A percentile compares a stretch with the other conserved stretches of the same genome.
Evolutionary conservation across 75 land plant genomes (phyloP).

Genomic region (Sequoia sempervirens): DNA sequence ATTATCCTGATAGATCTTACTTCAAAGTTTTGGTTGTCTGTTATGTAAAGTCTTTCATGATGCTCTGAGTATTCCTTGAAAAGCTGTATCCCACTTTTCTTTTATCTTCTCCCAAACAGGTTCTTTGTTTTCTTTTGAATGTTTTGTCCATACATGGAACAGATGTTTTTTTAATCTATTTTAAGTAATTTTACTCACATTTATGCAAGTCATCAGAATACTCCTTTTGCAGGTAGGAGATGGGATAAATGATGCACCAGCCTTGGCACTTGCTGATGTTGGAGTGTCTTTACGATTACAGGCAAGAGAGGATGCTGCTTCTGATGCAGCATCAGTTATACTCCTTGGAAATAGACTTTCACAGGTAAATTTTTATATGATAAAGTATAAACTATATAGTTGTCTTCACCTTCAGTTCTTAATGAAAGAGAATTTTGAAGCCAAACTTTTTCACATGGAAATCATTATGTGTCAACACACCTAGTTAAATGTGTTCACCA

Average conservation of each 20-base stretch:
- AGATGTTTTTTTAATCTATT: no score
- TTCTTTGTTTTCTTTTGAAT: background rate
- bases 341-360: slow-evolving; percentile 88
- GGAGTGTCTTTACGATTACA: slow-evolving; percentile 88
- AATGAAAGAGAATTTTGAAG: background rate
- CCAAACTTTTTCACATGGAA: background rate
- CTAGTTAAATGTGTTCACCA: background rate
- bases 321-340: slow-evolving; percentile 92
- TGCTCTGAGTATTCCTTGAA: background rate
- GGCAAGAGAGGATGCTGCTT: slow-evolving; percentile 87
- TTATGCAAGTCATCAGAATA: background rate
- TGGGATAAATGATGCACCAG: slow-evolving; percentile 99
- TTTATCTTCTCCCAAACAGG: background rate
- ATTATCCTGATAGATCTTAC: background rate
- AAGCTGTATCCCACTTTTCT: background rate
- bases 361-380: slow-evolving; percentile 36
- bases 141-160: background rate
- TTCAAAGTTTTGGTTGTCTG: background rate
- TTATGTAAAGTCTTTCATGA: background rate
- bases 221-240: slow-evolving; percentile 69
- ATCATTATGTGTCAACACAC: background rate
- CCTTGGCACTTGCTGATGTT: slow-evolving; percentile 93
- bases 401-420: background rate
- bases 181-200: background rate
- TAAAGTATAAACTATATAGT: background rate